Percentiles rank a stretch among this genome's conserved stretches.
phyloP scores from a whole-genome alignment of 352 stramenopile species.

The Phytopythium boreale region DNA sequence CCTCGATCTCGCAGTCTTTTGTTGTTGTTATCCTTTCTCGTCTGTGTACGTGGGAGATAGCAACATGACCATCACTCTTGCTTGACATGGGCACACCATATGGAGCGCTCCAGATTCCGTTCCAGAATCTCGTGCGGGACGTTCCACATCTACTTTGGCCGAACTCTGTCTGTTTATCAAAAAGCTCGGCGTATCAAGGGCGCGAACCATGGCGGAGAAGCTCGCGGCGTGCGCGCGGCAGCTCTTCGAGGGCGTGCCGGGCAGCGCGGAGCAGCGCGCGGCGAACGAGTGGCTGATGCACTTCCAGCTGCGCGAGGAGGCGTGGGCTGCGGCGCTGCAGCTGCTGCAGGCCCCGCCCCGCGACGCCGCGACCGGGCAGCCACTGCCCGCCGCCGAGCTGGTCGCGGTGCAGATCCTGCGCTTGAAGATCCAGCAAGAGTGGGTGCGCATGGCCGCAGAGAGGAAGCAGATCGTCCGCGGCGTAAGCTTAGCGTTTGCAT shows the following conservation, averaged over 20 bases:
- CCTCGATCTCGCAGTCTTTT: no score
- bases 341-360: constrained; percentile 37
- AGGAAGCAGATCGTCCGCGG: constrained; percentile 40
- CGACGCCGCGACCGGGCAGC: constrained; percentile 16
- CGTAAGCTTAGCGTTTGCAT: constrained; percentile 20
- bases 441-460: constrained; percentile 28
- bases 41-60: background rate
- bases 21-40: background rate
- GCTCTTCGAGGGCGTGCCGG: constrained; percentile 63
- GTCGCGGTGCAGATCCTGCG: constrained; percentile 72
- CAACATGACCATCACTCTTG: background rate
- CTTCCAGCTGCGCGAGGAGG: constrained; percentile 54
- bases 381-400: constrained; percentile 34
- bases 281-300: constrained; percentile 73
- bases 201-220: constrained; percentile 37
- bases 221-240: constrained; percentile 50
- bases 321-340: constrained; percentile 53
- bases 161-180: background rate
- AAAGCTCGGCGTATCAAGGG: no score
- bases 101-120: background rate
- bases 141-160: background rate
- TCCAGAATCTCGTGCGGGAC: background rate
- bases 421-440: constrained; percentile 57
- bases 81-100: background rate
- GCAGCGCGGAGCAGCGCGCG: constrained; percentile 43